Evolutionary conservation across 2,329 filamentous ascomycete genomes (phyloP), one percentile per base, ranked within the genome.

Genomic region (Fusarium austroafricanum): DNA sequence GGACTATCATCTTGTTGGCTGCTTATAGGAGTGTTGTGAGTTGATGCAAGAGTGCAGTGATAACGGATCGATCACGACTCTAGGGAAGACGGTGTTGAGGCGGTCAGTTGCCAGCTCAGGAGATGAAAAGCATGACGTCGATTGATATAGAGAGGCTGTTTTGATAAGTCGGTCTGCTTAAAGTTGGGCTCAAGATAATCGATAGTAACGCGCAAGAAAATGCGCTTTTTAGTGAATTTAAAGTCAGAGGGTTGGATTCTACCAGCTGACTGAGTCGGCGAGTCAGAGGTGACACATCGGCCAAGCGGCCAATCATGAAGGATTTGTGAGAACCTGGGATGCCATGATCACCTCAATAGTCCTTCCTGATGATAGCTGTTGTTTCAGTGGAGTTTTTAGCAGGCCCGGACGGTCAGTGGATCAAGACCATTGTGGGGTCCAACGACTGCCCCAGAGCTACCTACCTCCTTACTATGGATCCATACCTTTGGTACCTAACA

Each of bases 271-370:
- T 55, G 55, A 66, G 49, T 57, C 38, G 51, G 50, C 66, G 65
- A 71, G 71, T 71, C 67, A 72, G 58, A 69, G 70, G 67, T 74
- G 72, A 74, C 72, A 64, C 72, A 74, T 73, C 72, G 64, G 68
- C 60, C 50, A 67, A 51, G 39, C 37, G 43, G 28, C 72, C 72
- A 74, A 74, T 74, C 72, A 74, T 21, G 44, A 38, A 40, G 56
- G 46, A 10, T 42, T 46, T 33, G 54, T 47, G 33, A 61, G 57
- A 69, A 57, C 51, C 67, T 71, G 67, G 55, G 52, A 40, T 55
- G 42, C 50, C n/a, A 38, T 70, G 55, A 70, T 60, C 33, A 55
- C 64, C 71, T 69, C 45, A 71, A 67, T 70, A 67, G 71, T 50
- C 45, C 52, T 57, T 61, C 29, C 33, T 20, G n/a, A 46, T 46